Evolutionary conservation across 495 filamentous ascomycete genomes (phyloP), one percentile per base, ranked within the genome.

Genomic region (Aspergillus coremiiformis): DNA sequence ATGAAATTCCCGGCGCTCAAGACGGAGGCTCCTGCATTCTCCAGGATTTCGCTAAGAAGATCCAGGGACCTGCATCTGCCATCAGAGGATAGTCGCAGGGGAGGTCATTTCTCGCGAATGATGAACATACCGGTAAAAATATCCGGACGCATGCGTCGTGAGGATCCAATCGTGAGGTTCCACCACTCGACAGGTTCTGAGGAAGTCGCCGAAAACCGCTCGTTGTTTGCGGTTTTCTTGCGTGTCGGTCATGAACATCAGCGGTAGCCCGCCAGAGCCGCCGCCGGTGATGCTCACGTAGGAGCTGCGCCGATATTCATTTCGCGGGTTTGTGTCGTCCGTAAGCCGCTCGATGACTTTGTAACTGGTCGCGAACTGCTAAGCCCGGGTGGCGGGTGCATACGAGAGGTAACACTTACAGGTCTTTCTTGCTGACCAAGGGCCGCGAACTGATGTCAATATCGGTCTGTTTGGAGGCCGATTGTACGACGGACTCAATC

Each of bases 241-340:
- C 4, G 39, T 44, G 43, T 66, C 65, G 0, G 56, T 59, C 7
- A 50, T 49, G 52, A 66, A 70, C 17, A 58, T 33, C 44, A 62
- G 29, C 0, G 54, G 61, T 0, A 44, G 4, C 11, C 60, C 57
- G 5, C 61, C 59, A 7, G 55, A 58, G 1, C 66, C 64, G 10
- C 64, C 61, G 12, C 66, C 64, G 0, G 64, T 68, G 9, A 53
- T 60, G 47, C 61, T 65, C 4, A 57, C 59, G 44, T 66, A 68
- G 9, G 55, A 49, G 15, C 59, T 54, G 5, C 39, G 53, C 0
- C 64, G 63, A 45, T 66, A 68, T 1, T 29, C 49, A 47, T 68
- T 68, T 10, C 33, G 42, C 1, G 57, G 51, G 26, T 42, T 46
- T 11, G 21, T 53, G 35, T 66, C 66, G 32, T 51, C 20, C 1